A percentile compares a stretch with the other conserved stretches of the same genome.
Conservation (phyloP, 495 filamentous ascomycete genomes). For the Annulohypoxylon stygium region DNA sequence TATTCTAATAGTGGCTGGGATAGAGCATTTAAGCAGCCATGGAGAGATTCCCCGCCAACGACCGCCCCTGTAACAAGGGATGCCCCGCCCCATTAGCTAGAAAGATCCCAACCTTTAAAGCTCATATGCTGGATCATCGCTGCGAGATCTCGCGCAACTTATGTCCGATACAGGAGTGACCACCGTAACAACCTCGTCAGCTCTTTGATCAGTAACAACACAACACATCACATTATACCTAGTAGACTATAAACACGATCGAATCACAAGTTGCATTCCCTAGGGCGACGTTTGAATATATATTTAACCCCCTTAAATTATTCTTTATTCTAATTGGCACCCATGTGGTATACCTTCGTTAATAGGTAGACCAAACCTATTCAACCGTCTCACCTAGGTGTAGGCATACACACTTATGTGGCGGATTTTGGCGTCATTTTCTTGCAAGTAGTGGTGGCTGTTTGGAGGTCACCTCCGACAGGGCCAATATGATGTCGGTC, state of each 20-base stretch:
- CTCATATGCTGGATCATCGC: conserved; percentile 28
- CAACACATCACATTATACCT: background rate
- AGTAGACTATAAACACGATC: background rate
- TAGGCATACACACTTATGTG: conserved; percentile 23
- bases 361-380: background rate
- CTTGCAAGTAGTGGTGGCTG: conserved; percentile 11
- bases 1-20: conserved; percentile 15
- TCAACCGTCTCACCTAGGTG: conserved; percentile 3
- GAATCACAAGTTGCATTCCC: background rate
- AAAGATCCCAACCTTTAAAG: conserved; percentile 13
- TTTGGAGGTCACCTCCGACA: conserved; percentile 22
- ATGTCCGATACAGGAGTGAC: conserved; percentile 40
- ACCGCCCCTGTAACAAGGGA: background rate
- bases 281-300: background rate
- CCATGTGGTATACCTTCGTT: background rate
- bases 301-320: background rate
- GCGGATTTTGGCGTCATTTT: conserved; percentile 24
- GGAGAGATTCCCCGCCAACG: conserved; percentile 10
- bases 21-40: background rate
- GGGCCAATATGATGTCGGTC: conserved; percentile 52
- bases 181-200: conserved; percentile 1
- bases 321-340: conserved; percentile 1
- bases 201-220: conserved; percentile 7
- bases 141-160: conserved; percentile 32
- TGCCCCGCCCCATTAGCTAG: conserved; percentile 30